Evolutionary conservation across 257 asterid genomes (phyloP).

Genomic region (Scutellaria galericulata): DNA sequence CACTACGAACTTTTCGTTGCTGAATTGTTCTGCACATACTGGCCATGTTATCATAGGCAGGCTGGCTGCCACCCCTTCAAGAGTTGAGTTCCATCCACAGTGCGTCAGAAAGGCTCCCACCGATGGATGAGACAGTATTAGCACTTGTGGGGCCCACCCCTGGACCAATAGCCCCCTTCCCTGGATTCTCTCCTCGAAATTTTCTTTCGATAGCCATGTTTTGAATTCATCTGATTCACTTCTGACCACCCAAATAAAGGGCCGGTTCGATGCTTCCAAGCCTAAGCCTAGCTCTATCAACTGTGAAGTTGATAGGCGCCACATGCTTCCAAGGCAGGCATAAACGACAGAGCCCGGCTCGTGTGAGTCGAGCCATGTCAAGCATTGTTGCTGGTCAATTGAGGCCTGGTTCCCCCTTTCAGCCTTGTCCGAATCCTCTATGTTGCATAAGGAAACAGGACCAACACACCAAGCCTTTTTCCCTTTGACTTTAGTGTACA

Average conservation of each 20-base stretch:
- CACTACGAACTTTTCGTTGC: conserved; percentile 59
- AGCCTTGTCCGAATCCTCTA: conserved; percentile 29
- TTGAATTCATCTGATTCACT: conserved; percentile 21
- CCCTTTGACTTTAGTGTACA: conserved; percentile 20
- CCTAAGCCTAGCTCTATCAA: conserved; percentile 38
- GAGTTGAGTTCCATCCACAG: conserved; percentile 70
- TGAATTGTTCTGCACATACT: conserved; percentile 58
- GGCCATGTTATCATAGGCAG: conserved; percentile 72
- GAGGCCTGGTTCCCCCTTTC: conserved; percentile 41
- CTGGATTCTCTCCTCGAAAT: conserved; percentile 42
- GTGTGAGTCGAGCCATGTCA: conserved; percentile 41
- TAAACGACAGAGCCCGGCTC: conserved; percentile 46
- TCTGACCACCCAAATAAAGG: conserved; percentile 38
- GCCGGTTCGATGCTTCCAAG: conserved; percentile 36
- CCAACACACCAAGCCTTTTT: conserved; percentile 37
- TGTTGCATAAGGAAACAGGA: conserved; percentile 36
- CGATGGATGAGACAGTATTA: conserved; percentile 36
- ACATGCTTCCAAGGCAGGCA: conserved; percentile 60
- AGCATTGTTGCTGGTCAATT: conserved; percentile 29
- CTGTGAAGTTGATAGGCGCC: conserved; percentile 39
- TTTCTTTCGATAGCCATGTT: conserved; percentile 51
- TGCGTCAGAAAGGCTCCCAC: conserved; percentile 51
- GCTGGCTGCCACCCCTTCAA: conserved; percentile 61
- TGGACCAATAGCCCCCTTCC: conserved; percentile 37
- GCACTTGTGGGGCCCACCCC: conserved; percentile 47